These are phyloP conservation scores for Nakazawaea anatomiae DNA, from an alignment of 805 yeast species.

Conservation along the genomic window DNA sequence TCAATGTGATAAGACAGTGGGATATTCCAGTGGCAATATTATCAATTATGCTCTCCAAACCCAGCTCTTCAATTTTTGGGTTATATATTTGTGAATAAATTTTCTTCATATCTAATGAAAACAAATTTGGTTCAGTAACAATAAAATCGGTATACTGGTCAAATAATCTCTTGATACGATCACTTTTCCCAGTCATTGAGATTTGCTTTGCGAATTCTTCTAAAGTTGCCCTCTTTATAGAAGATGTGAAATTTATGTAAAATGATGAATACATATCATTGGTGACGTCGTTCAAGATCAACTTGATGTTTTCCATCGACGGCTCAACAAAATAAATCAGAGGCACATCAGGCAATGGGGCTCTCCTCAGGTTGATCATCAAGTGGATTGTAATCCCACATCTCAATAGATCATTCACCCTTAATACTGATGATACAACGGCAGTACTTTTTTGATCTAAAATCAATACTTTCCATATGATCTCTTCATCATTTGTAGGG, in stretches of 20 bases:
- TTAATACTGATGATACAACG: slow-evolving; percentile 81
- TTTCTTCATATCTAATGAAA: slow-evolving; percentile 63
- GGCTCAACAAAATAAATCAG: slow-evolving; percentile 91
- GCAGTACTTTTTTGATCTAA: slow-evolving; percentile 79
- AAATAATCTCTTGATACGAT: slow-evolving; percentile 76
- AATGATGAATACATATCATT: slow-evolving; percentile 71
- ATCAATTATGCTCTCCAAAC: slow-evolving; percentile 63
- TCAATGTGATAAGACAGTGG: slow-evolving; percentile 71
- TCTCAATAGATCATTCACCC: slow-evolving; percentile 85
- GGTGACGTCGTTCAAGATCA: slow-evolving; percentile 67
- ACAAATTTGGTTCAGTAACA: slow-evolving; percentile 89
- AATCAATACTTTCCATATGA: slow-evolving; percentile 87
- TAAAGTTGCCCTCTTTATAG: slow-evolving; percentile 67
- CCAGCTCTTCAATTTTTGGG: slow-evolving; percentile 69
- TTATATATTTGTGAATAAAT: slow-evolving; percentile 66
- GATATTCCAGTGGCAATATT: slow-evolving; percentile 74
- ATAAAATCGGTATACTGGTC: slow-evolving; percentile 92
- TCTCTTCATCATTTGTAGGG: slow-evolving; percentile 54
- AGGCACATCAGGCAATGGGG: slow-evolving; percentile 92
- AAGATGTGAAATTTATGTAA: slow-evolving; percentile 83
- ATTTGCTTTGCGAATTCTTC: slow-evolving; percentile 87
- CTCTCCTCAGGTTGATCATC: slow-evolving; percentile 61
- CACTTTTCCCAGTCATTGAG: slow-evolving; percentile 63
- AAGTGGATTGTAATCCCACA: slow-evolving; percentile 93
- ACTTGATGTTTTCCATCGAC: slow-evolving; percentile 64